Evolutionary conservation across 2,329 filamentous ascomycete species (phyloP).

Genomic region (Nemania sp.): DNA sequence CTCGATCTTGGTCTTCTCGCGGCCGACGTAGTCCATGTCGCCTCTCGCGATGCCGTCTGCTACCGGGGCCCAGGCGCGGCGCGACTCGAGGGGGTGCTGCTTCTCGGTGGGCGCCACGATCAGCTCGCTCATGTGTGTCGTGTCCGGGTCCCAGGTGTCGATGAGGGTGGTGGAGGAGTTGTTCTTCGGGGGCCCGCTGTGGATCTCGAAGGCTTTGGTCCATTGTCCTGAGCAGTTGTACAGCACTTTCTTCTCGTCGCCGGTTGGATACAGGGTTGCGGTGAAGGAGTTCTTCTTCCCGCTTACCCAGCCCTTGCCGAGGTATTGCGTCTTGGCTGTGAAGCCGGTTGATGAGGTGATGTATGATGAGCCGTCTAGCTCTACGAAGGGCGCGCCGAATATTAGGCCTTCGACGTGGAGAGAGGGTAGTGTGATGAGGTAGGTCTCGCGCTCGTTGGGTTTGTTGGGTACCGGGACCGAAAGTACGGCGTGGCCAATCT

Average conservation of each 20-base stretch:
- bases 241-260: constrained; percentile 53
- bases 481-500: constrained; percentile 63
- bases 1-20: constrained; percentile 84
- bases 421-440: constrained; percentile 61
- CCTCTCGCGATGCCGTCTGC: constrained; percentile 77
- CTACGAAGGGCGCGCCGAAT: constrained; percentile 61
- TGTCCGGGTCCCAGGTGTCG: constrained; percentile 56
- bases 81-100: constrained; percentile 84
- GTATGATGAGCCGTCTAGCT: constrained; percentile 60
- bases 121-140: constrained; percentile 46
- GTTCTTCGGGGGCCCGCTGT: constrained; percentile 48
- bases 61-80: constrained; percentile 83
- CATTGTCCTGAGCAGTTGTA: constrained; percentile 58
- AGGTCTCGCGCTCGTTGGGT: constrained; percentile 58
- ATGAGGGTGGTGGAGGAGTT: constrained; percentile 51
- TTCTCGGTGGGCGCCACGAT: constrained; percentile 66
- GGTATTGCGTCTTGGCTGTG: constrained; percentile 61
- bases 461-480: constrained; percentile 57
- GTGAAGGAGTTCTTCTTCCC: constrained; percentile 62
- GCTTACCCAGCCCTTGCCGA: constrained; percentile 58
- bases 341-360: constrained; percentile 60
- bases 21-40: constrained; percentile 77
- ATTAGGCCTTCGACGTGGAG: constrained; percentile 62
- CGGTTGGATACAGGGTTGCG: constrained; percentile 57
- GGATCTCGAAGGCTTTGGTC: constrained; percentile 57